Evolutionary conservation across 345 rosid species (phyloP), one percentile per base, ranked within the genome.

Genomic region (Isatis tinctoria): DNA sequence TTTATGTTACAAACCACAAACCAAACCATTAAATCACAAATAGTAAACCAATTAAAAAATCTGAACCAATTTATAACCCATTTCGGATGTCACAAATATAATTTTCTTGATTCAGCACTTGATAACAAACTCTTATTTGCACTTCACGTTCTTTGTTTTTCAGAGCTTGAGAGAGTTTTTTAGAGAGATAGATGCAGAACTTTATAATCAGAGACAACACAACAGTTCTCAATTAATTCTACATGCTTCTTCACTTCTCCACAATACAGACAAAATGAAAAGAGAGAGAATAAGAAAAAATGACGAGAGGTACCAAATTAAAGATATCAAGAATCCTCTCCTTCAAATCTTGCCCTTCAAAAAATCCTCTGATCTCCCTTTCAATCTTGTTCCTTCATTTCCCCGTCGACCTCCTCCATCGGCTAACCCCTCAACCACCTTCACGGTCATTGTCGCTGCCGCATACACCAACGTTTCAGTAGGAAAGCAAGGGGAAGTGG

Each of bases 241-340:
- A 14, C 37, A 67, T 12, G 26, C 40, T 67, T 51, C 10, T 57
- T 60, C 41, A 63, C 58, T 51, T 57, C 64, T 35, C 52, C 53
- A 57, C 26, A 64, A n/a, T 5, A 53, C 28, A 49, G 9, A 27
- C 24, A 62, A 62, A 57, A 10, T n/a, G 3, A 30, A 65, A 14
- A 32, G 3, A 30, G 41, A 1, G 24, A 10, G 39, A 14, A 13
- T 12, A 56, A 30, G 39, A 26, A 10, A 57, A 74, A 35, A 91
- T 87, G 97, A 87, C 88, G 32, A 89, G 84, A 72, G 87, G 87
- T 70, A 78, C 85, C 81, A 87, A 80, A 87, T 59, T 90, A 51
- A 85, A 83, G 56, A 65, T 92, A n/a, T 78, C 83, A 62, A 69
- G 67, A 74, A 54, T 79, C 84, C 74, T 82, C 57, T 82, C 84